Evolutionary conservation across 2,329 filamentous ascomycete species (phyloP).

Genomic region (Xylariaceae sp.): DNA sequence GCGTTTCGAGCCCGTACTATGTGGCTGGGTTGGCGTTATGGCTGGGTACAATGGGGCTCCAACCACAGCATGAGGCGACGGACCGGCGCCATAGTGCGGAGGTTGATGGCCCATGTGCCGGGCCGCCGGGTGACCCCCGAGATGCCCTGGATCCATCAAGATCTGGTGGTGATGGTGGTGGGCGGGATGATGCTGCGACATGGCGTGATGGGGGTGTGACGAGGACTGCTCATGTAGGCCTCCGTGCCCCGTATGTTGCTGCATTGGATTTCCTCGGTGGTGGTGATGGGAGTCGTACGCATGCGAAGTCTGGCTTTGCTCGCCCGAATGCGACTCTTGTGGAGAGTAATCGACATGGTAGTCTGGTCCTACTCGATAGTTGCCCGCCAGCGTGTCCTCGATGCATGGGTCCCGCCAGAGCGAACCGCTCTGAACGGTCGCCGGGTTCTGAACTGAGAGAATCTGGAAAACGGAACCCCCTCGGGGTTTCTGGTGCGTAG

Average conservation of each 20-base stretch:
- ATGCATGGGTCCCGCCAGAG: constrained; percentile 79
- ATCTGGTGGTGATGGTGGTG: constrained; percentile 62
- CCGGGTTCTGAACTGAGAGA: constrained; percentile 66
- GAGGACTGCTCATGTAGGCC: constrained; percentile 53
- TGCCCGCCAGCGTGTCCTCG: constrained; percentile 74
- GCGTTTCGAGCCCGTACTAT: constrained; percentile 54
- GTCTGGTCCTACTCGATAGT: constrained; percentile 72
- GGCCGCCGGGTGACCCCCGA: constrained; percentile 56
- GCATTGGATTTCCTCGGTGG: constrained; percentile 55
- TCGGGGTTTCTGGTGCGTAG: constrained; percentile 55
- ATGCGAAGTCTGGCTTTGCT: constrained; percentile 68
- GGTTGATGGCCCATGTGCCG: constrained; percentile 58
- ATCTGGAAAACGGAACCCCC: constrained; percentile 61
- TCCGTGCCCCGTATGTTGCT: constrained; percentile 54
- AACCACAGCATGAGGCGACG: constrained; percentile 53
- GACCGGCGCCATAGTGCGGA: constrained; percentile 58
- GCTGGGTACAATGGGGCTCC: constrained; percentile 57
- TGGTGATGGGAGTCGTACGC: constrained; percentile 61
- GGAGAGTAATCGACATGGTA: constrained; percentile 78
- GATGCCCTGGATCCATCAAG: constrained; percentile 61
- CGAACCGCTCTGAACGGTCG: constrained; percentile 75
- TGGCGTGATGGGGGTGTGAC: constrained; percentile 46
- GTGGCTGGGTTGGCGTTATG: constrained; percentile 48
- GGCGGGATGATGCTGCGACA: constrained; percentile 53
- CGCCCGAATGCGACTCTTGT: constrained; percentile 69